phyloP scores from a whole-genome alignment of 768 basidiomycete genomes.

The Phlebiopsis gigantea region DNA sequence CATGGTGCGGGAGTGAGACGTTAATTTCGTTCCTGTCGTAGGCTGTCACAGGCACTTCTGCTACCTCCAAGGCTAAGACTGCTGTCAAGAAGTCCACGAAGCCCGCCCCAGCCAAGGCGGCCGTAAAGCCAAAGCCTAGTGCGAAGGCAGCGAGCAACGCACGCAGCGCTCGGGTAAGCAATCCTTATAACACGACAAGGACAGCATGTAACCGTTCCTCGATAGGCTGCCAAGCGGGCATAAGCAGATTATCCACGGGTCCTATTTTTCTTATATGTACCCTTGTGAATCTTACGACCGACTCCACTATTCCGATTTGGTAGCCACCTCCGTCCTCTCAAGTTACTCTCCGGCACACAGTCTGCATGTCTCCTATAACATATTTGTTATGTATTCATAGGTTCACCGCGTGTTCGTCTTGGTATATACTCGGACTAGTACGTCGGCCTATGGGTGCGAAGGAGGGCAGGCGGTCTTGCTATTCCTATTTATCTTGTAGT shows the following conservation, averaged over 20 bases:
- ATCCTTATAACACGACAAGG: not conserved
- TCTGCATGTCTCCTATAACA: not conserved
- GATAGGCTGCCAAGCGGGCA: conserved; percentile 14
- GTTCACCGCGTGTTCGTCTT: not conserved
- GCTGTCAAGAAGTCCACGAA: conserved; percentile 20
- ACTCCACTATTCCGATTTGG: conserved; percentile 8
- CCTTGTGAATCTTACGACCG: conserved; percentile 1
- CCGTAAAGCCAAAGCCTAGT: not conserved
- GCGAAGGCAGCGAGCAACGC: conserved; percentile 12
- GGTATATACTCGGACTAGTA: conserved; percentile 2
- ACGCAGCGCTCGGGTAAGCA: conserved; percentile 9
- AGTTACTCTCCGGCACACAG: not conserved
- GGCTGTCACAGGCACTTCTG: conserved; percentile 46
- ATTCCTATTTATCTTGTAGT: conserved; percentile 2
- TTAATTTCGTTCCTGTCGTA: conserved; percentile 21
- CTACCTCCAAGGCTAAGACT: conserved; percentile 28
- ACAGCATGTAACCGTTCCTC: not conserved
- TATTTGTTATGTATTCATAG: conserved; percentile 2
- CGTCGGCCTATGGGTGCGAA: conserved; percentile 3
- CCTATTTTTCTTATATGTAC: conserved; percentile 1
- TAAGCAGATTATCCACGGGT: not conserved
- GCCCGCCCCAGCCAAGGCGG: not conserved
- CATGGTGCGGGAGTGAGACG: not conserved
- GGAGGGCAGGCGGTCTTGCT: conserved; percentile 5
- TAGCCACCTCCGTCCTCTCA: conserved; percentile 4